A percentile compares a stretch with the other conserved stretches of the same genome.
Evolutionary conservation across 441 rosid genomes (phyloP).

Genomic region (Euphorbia corollata): DNA sequence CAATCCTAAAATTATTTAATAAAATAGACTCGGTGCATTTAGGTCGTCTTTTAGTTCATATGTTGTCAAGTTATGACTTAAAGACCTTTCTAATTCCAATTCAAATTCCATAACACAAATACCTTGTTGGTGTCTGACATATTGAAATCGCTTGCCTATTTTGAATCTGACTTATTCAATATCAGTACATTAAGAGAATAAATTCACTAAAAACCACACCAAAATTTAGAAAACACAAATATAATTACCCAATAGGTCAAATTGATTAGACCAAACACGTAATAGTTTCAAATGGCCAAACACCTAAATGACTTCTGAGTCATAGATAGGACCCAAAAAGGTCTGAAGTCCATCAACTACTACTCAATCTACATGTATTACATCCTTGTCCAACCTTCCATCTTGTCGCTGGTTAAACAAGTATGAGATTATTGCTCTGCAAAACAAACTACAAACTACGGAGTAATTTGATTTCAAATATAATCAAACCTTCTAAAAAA

Average conservation of each 20-base stretch:
- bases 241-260: too few relatives aligned
- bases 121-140: not conserved
- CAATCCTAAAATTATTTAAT: not conserved
- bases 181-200: too few relatives aligned
- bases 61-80: not conserved
- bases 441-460: not conserved
- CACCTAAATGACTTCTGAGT: too few relatives aligned
- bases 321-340: too few relatives aligned
- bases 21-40: not conserved
- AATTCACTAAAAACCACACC: too few relatives aligned
- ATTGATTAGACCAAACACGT: too few relatives aligned
- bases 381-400: not conserved
- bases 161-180: too few relatives aligned
- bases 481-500: not conserved
- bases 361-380: not conserved
- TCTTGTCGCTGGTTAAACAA: too few relatives aligned
- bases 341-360: not conserved
- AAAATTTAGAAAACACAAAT: too few relatives aligned
- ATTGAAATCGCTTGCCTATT: too few relatives aligned
- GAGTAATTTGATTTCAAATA: not conserved
- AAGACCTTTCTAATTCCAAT: not conserved
- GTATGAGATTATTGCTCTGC: not conserved
- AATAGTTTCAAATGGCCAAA: too few relatives aligned
- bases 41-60: not conserved
- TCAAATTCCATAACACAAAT: not conserved